phyloP scores from a whole-genome alignment of 1,284 basidiomycete species.

The Pseudozyma sp. region DNA sequence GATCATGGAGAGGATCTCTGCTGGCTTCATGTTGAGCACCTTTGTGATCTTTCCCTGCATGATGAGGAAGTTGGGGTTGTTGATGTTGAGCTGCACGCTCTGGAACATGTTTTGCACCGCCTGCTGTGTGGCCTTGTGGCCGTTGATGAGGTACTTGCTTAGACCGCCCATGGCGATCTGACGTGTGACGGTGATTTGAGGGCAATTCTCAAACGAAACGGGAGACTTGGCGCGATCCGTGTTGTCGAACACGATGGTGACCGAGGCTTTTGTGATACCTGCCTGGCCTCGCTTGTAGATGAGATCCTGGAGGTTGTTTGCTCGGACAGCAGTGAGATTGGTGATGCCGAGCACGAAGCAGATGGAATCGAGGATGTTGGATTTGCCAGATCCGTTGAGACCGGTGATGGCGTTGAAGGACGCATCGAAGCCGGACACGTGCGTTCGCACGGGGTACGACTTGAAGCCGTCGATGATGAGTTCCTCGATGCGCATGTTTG shows the following conservation, averaged over 20 bases:
- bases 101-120: constrained; percentile 93
- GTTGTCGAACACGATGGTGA: constrained; percentile 99
- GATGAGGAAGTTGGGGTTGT: constrained; percentile 99
- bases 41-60: constrained; percentile 87
- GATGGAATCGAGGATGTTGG: constrained; percentile 72
- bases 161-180: constrained; percentile 96
- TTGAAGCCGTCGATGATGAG: constrained; percentile 72
- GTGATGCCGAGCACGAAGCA: constrained; percentile 68
- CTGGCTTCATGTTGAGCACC: constrained; percentile 98
- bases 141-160: constrained; percentile 97
- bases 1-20: constrained; percentile 97
- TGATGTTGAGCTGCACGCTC: constrained; percentile 98
- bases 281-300: constrained; percentile 99
- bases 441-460: constrained; percentile 88
- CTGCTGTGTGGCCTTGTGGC: constrained; percentile 91
- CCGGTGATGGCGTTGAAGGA: constrained; percentile 99
- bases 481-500: constrained; percentile 69
- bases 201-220: constrained; percentile 82
- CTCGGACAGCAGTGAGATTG: constrained; percentile 75
- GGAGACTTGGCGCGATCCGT: constrained; percentile 90
- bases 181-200: constrained; percentile 95
- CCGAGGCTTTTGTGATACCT: constrained; percentile 94
- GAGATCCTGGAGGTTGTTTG: constrained; percentile 94
- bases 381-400: constrained; percentile 77
- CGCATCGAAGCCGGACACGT: constrained; percentile 92